Evolutionary conservation across 208 protist species (phyloP), one percentile per base, ranked within the genome.

Genomic region (Endotrypanum monterogeii): DNA sequence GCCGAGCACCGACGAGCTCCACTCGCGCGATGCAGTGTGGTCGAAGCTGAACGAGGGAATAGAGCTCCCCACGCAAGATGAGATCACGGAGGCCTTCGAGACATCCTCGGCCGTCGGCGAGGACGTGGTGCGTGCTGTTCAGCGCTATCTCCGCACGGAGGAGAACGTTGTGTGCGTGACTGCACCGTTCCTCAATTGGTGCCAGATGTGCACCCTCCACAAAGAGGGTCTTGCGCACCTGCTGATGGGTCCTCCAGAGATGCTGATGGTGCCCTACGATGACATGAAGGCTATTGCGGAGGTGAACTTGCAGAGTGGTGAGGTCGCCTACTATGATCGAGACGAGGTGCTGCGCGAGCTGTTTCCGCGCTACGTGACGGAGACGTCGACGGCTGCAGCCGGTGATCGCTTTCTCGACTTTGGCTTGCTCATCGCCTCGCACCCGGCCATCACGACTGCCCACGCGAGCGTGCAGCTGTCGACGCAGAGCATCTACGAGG

Each of bases 101-200:
- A 86, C 83, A 25, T 84, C 79, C 5, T 80, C 83, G 14, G 73
- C 84, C 37, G 80, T 96, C 69, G 86, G 86, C 50, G 89, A 93
- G 77, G 92, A 96, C 76, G 83, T 96, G 37, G 54, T 90, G 73
- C 91, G 91, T 82, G 87, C 88, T 32, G 82, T 96, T 55, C 83
- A 90, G 75, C 89, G 88, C 62, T 95, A 86, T 74, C 71, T 96
- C 52, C 87, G 85, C 67, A 77, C 73, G 8, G 83, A 95, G 72
- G 74, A 93, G 67, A 78, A 80, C 69, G 88, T 95, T 23, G 61
- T 89, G 67, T 80, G 84, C 46, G 78, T 95, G 71, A 94, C 89
- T 28, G 88, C 92, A 28, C 92, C 92, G 35, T 95, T 94, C 73
- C 76, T 94, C 6, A 91, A 94, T 63, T 96, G 92, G 92, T 90